phyloP scores from a whole-genome alignment of 2,329 filamentous ascomycete genomes.

The Lachnellula suecica region DNA sequence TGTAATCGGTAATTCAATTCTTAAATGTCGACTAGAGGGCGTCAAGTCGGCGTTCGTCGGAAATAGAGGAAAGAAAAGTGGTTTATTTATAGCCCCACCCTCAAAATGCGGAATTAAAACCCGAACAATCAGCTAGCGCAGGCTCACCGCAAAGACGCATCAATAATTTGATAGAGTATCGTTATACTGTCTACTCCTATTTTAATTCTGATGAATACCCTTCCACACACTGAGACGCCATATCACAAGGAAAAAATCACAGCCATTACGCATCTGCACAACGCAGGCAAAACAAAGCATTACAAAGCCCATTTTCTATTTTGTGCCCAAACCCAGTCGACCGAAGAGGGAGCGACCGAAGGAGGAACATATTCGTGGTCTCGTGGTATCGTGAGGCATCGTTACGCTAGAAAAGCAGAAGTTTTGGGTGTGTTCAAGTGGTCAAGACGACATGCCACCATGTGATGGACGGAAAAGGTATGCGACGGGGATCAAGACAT shows the following conservation, averaged over 20 bases:
- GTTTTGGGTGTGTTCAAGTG: conserved; percentile 14
- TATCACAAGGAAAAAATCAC: conserved; percentile 7
- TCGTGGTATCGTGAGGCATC: conserved; percentile 31
- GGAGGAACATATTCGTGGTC: conserved; percentile 26
- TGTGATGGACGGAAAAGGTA: conserved; percentile 11
- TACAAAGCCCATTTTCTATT: conserved; percentile 15
- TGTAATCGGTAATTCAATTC: no score
- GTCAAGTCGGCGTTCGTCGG: no score
- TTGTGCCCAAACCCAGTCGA: conserved; percentile 4
- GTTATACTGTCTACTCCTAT: conserved; percentile 1
- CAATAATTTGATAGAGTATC: conserved; percentile 3
- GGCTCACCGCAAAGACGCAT: neutral
- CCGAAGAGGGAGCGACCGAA: conserved; percentile 8
- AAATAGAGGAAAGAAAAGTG: neutral
- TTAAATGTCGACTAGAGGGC: no score
- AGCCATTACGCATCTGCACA: conserved; percentile 9
- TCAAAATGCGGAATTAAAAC: no score
- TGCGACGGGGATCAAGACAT: conserved; percentile 10
- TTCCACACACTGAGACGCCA: conserved; percentile 7
- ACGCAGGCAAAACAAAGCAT: conserved; percentile 15
- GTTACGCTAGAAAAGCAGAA: conserved; percentile 27
- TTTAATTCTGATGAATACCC: neutral
- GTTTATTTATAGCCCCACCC: no score
- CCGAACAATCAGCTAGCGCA: no score
- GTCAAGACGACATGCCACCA: conserved; percentile 7